Conservation (phyloP, 73 alveolate species). For the Paramecium caudatum region DNA sequence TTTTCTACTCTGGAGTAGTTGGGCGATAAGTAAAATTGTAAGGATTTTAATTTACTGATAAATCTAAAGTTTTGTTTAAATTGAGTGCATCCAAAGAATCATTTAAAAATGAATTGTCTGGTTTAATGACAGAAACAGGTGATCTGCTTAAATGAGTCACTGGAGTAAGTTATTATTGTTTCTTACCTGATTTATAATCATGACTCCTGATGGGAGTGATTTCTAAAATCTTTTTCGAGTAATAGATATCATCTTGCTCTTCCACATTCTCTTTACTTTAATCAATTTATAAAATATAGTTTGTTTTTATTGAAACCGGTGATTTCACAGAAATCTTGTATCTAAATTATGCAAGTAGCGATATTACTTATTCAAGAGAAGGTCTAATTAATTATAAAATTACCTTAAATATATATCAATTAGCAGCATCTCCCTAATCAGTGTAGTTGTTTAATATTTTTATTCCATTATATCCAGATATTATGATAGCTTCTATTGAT, state of each 20-base stretch:
- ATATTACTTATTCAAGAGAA: constrained; percentile 17
- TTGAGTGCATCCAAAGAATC: not conserved
- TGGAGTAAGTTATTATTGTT: constrained; percentile 24
- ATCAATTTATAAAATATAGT: constrained; percentile 5
- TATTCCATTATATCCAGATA: not conserved
- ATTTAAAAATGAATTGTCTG: not conserved
- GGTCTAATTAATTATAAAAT: constrained; percentile 25
- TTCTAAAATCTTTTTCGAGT: not conserved
- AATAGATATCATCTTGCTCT: not conserved
- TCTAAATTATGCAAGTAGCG: not conserved
- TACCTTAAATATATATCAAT: constrained; percentile 21
- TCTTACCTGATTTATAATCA: not conserved
- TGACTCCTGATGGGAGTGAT: too few species aligned
- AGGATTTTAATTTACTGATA: not conserved
- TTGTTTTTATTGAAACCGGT: not conserved
- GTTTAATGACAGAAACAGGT: not conserved
- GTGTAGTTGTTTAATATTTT: not conserved
- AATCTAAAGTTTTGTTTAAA: not conserved
- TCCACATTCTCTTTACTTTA: constrained; percentile 15
- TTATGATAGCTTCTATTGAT: not conserved
- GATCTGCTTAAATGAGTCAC: constrained; percentile 39
- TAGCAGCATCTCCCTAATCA: constrained; percentile 32
- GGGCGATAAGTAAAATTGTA: not conserved
- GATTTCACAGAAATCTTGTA: not conserved
- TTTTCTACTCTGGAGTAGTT: constrained; percentile 40